Conservation (phyloP, 202 grass and related monocot genomes). For the Dendrocalamus latiflorus region DNA sequence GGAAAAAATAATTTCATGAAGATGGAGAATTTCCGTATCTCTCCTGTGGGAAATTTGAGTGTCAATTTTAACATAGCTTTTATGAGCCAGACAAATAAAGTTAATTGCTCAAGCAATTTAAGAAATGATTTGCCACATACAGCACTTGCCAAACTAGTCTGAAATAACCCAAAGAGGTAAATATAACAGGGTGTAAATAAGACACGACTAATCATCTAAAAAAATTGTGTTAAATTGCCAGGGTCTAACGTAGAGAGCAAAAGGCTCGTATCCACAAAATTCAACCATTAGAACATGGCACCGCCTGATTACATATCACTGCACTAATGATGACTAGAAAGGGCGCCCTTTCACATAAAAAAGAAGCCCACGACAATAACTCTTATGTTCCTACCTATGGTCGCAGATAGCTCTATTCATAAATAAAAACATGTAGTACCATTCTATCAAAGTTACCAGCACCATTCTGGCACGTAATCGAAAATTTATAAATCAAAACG, state of each 20-base stretch:
- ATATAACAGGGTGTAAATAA: neutral
- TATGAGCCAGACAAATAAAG: neutral
- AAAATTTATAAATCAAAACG: no score
- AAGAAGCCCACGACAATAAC: no score
- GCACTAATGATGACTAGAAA: no score
- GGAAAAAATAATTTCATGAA: constrained; percentile 97
- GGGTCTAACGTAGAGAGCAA: neutral
- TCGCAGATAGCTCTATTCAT: no score
- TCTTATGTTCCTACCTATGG: no score
- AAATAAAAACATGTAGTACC: no score
- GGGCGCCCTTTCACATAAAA: no score
- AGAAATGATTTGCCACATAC: neutral
- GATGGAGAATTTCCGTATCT: constrained; percentile 12
- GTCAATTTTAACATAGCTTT: constrained; percentile 8
- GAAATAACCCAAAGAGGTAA: neutral
- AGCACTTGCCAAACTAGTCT: neutral
- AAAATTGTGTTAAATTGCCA: neutral
- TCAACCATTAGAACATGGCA: neutral
- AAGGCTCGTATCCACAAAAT: neutral
- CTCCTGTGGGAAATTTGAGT: constrained; percentile 46
- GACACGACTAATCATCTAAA: neutral
- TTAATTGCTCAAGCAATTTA: neutral
- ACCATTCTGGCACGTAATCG: no score
- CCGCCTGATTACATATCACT: neutral
- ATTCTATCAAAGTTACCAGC: no score